phyloP scores from a whole-genome alignment of 1,284 basidiomycete genomes.

The Vanrija pseudolonga region DNA sequence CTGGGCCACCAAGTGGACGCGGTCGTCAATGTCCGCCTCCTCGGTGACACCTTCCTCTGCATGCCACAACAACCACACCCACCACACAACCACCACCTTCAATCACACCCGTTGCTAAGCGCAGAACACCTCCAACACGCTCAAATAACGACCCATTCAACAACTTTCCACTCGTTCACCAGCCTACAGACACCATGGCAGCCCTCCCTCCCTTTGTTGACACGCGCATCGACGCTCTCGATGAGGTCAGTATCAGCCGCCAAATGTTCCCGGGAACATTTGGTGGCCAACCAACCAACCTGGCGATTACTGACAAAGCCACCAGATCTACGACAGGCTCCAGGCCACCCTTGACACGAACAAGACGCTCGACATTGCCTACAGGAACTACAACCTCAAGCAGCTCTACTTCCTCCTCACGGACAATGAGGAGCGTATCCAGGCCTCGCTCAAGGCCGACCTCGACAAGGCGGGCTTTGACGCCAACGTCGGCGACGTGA shows the following conservation, averaged over 20 bases:
- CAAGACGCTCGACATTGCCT: conserved; percentile 56
- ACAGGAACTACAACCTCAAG: conserved; percentile 61
- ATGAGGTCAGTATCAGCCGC: conserved; percentile 13
- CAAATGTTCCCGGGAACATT: too few species aligned
- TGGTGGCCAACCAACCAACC: too few species aligned
- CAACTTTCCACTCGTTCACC: neutral
- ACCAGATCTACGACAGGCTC: conserved; percentile 54
- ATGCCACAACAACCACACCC: too few species aligned
- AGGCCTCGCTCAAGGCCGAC: conserved; percentile 56
- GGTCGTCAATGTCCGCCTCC: too few species aligned
- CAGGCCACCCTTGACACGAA: conserved; percentile 55
- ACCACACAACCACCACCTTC: too few species aligned
- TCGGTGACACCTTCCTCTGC: too few species aligned
- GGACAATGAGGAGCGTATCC: conserved; percentile 57
- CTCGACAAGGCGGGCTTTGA: conserved; percentile 54
- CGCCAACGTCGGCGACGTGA: conserved; percentile 31
- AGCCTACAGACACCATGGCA: conserved; percentile 1
- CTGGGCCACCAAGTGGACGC: too few species aligned
- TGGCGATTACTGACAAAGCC: neutral
- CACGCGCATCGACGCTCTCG: conserved; percentile 20
- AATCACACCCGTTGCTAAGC: too few species aligned
- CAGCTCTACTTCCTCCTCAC: conserved; percentile 61
- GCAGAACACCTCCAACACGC: too few species aligned
- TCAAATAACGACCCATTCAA: too few species aligned
- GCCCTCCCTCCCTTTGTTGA: conserved; percentile 14